Base-by-base conservation (phyloP, 768 basidiomycete genomes). In the Rhodocollybia butyracea region DNA sequence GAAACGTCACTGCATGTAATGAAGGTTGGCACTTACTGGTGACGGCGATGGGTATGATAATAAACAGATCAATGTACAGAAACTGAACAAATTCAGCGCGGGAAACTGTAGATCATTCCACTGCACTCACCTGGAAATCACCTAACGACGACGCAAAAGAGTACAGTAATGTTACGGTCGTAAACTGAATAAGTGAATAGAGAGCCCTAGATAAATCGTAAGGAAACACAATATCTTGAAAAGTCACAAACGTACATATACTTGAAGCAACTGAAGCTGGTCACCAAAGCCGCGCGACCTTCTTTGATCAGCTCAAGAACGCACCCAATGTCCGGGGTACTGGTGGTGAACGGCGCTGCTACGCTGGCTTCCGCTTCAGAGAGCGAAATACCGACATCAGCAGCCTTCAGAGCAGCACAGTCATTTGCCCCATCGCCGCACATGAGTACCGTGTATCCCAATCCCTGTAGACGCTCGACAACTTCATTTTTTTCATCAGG, bases 371-470 rank as follows among this genome's bases (percentile, higher is more conserved):
- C 97, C 0, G 97, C 97, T 67, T 99, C 97, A 0, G 95, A 98
- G 12, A 99, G 71, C 2, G 94, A 97, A 45, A 99, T 83, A 0
- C 97, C 97, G 38, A 99, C 96, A 66, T 99, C 97, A 5, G 97
- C 97, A 3, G 97, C 96, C 71, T 98, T 99, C 61, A 99, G 79
- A 10, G 97, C 97, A 24, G 96, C 94, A 65, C 97, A 98, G 66
- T 99, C 97, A 66, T 99, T 99, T 2, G 97, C 97, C 39, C 97
- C 97, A 65, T 99, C 97, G 31, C 97, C 97, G 62, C 97, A 98
- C 88, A 98, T 98, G 10, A 96, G 80, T 13, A 98, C 97, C 1
- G 90, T 96, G 67, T 98, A 99, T 10, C 96, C 97, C 22, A 99
- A 80, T 2, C 81, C 77, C 63, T 98, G 97, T 11, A 99, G 76